Evolutionary conservation across 257 asterid species (phyloP).

Genomic region (Salvia miltiorrhiza): DNA sequence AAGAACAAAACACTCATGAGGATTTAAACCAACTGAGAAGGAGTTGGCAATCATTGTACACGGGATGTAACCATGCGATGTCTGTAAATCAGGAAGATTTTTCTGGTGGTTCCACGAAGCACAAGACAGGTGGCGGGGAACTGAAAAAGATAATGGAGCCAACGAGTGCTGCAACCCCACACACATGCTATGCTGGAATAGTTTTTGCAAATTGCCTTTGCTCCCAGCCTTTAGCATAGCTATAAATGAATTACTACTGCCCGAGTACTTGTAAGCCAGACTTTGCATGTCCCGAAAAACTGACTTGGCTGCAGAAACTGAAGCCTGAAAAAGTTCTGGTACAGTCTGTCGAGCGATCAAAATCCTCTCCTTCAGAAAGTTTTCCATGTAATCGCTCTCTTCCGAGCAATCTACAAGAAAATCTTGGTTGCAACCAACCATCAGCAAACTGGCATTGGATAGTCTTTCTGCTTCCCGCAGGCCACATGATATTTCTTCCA

Average conservation of each 20-base stretch:
- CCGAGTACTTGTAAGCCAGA: slow-evolving; percentile 60
- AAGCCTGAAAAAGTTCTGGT: slow-evolving; percentile 60
- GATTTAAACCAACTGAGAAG: slow-evolving; percentile 75
- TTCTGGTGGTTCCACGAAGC: slow-evolving; percentile 74
- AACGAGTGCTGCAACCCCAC: slow-evolving; percentile 84
- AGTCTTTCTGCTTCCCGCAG: slow-evolving; percentile 70
- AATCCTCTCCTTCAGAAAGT: slow-evolving; percentile 33
- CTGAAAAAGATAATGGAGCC: slow-evolving; percentile 61
- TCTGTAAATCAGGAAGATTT: slow-evolving; percentile 19
- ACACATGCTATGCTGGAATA: slow-evolving; percentile 92
- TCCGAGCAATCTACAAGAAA: slow-evolving; percentile 55
- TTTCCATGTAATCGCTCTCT: slow-evolving; percentile 30
- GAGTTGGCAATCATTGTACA: slow-evolving; percentile 68
- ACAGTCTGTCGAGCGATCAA: slow-evolving; percentile 51
- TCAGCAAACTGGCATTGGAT: slow-evolving; percentile 45
- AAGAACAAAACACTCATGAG: slow-evolving; percentile 69
- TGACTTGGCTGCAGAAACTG: slow-evolving; percentile 61
- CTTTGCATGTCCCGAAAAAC: slow-evolving; percentile 66
- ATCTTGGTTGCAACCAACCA: slow-evolving; percentile 51
- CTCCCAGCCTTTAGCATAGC: slow-evolving; percentile 95
- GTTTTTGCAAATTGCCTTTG: slow-evolving; percentile 82
- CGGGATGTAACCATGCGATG: slow-evolving; percentile 44
- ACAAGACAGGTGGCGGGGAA: slow-evolving; percentile 71
- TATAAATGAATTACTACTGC: slow-evolving; percentile 52
- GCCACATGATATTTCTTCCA: slow-evolving; percentile 68